Base-by-base conservation (phyloP, 345 rosid species). In the Chamaenerion angustifolium region DNA sequence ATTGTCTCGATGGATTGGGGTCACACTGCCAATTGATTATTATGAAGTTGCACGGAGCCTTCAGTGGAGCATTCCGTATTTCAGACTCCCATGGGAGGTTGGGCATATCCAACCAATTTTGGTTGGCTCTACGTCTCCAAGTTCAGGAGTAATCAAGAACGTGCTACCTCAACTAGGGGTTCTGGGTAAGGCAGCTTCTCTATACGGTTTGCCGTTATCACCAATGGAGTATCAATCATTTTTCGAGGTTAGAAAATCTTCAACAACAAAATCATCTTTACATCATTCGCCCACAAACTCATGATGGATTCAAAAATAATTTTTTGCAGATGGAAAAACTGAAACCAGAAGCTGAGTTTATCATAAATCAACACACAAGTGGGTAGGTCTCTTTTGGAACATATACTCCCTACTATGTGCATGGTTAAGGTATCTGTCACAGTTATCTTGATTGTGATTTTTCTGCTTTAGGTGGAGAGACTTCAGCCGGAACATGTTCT, bases 31-130 rank as follows among this genome's bases (percentile, higher is more conserved):
- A 9, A 72, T 78, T 13, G 83, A 78, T 43, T 90, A 79, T 61
- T 83, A 73, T 52, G 96, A 90, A 57, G 64, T 86, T 60, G 70
- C 75, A 21, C 71, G 87, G 68, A 70, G 77, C 46, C 47, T 90
- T 42, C 85, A 76, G 51, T 86, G 94, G 98, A 86, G 86, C 50
- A 63, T 90, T 70, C 98, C 96, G 35, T 83, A 90, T 71, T 78
- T 83, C 47, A 74, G 66, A 70, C 96, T 83, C 56, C 96, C 98
- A 11, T 85, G 98, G 98, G 98, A 86, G 68, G 66, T 60, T 44
- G 73, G 82, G 42, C 61, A 73, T 16, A 54, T 68, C 35, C 81
- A 58, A 45, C 72, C 81, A 37, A 56, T 78, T 66, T 70, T 82
- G 78, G 71, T 70, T 68, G 81, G 74, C 63, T 58, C 83, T 46